Percentiles rank a stretch among this genome's conserved stretches.
Conservation (phyloP, 768 basidiomycete species). For the Hypsizygus marmoreus region DNA sequence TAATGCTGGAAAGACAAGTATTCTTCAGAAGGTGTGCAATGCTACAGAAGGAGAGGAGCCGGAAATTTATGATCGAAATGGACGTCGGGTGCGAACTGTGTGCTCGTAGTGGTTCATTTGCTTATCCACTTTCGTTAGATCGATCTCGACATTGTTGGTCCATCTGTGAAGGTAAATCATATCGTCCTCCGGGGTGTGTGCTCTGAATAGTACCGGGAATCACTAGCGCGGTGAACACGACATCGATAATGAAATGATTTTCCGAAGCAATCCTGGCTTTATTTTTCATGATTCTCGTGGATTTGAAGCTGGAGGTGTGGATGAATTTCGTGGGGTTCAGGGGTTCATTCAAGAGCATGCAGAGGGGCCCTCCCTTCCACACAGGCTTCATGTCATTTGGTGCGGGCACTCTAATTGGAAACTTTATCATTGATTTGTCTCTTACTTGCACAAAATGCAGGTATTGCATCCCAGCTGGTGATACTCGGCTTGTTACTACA, state of each 20-base stretch:
- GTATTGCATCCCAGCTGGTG: no score
- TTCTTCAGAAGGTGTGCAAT: slow-evolving; percentile 27
- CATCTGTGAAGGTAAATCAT: not conserved
- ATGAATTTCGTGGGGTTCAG: no score
- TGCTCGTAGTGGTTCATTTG: not conserved
- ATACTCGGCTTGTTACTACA: no score
- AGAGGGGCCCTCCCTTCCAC: no score
- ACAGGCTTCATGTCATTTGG: no score
- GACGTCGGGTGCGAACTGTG: slow-evolving; percentile 17
- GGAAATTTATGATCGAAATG: slow-evolving; percentile 15
- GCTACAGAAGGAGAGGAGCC: slow-evolving; percentile 23
- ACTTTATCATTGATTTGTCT: no score
- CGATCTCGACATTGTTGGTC: not conserved
- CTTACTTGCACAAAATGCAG: no score
- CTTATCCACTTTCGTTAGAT: not conserved
- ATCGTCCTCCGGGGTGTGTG: not conserved
- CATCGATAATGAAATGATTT: slow-evolving; percentile 13
- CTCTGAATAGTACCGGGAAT: not conserved
- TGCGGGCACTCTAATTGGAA: no score
- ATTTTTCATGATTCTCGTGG: slow-evolving; percentile 15
- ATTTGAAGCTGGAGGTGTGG: no score
- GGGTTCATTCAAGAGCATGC: no score
- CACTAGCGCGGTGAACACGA: slow-evolving; percentile 14
- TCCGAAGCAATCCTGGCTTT: slow-evolving; percentile 13
- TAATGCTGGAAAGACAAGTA: slow-evolving; percentile 33